These are phyloP conservation scores for Ustilago loliicola DNA, from an alignment of 1,284 basidiomycete genomes.

Conservation along the genomic window DNA sequence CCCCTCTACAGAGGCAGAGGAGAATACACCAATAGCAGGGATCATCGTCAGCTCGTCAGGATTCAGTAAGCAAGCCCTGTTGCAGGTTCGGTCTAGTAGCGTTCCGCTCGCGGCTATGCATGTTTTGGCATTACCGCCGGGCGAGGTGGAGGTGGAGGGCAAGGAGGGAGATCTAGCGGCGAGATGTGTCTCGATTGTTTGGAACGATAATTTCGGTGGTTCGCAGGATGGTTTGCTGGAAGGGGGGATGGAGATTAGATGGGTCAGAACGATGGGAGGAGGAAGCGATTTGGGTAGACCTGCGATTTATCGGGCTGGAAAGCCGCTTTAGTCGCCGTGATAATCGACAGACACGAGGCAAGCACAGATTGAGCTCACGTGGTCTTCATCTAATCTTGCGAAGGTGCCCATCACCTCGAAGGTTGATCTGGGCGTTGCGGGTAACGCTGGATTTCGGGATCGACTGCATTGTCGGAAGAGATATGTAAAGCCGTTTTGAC, in stretches of 20 bases:
- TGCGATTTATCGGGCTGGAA: constrained; percentile 31
- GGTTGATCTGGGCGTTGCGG: too few relatives aligned
- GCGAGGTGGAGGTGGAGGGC: background rate
- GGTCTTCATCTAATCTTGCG: background rate
- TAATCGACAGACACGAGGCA: background rate
- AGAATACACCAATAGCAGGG: constrained; percentile 12
- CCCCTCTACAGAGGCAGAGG: background rate
- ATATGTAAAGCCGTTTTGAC: background rate
- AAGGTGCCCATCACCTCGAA: background rate
- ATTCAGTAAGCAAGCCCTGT: constrained; percentile 55
- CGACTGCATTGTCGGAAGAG: background rate
- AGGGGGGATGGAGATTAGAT: constrained; percentile 39
- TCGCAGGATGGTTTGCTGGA: constrained; percentile 18
- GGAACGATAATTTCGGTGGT: constrained; percentile 43
- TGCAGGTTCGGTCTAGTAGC: constrained; percentile 50
- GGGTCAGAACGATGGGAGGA: constrained; percentile 15
- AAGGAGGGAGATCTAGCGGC: constrained; percentile 11
- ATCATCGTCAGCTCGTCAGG: constrained; percentile 44
- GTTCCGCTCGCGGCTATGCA: constrained; percentile 53
- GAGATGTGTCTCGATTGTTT: constrained; percentile 40
- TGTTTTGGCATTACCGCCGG: constrained; percentile 22
- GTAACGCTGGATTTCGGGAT: too few relatives aligned
- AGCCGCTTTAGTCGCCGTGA: constrained; percentile 2
- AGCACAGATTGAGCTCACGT: background rate
- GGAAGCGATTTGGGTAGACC: constrained; percentile 20